Percentiles rank a stretch among this genome's conserved stretches.
Conservation (phyloP, 768 basidiomycete genomes). For the Phaffia tasmanica region DNA sequence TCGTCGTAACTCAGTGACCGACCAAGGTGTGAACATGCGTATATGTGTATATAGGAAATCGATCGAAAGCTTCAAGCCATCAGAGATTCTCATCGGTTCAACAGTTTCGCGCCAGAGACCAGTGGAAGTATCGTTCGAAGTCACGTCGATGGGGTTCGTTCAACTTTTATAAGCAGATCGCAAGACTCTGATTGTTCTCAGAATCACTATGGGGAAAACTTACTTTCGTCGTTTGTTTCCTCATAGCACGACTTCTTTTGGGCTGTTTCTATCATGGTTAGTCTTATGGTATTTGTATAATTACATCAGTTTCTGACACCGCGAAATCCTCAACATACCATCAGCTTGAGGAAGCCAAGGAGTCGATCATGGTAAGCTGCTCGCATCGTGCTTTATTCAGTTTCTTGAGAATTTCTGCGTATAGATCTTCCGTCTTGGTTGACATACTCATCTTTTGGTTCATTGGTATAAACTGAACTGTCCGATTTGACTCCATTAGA, state of each 20-base stretch:
- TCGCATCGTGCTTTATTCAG: background rate
- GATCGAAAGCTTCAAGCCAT: slow-evolving; percentile 56
- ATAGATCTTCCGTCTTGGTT: too few species aligned
- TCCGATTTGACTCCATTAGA: background rate
- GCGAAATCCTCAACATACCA: slow-evolving; percentile 48
- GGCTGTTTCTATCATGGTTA: slow-evolving; percentile 46
- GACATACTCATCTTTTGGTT: too few species aligned
- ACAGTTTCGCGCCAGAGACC: slow-evolving; percentile 68
- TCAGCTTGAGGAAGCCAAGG: slow-evolving; percentile 53
- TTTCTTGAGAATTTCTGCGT: too few species aligned
- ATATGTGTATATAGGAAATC: slow-evolving; percentile 33
- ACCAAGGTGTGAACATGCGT: slow-evolving; percentile 35
- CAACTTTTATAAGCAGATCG: background rate
- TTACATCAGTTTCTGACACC: background rate
- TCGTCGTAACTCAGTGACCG: background rate
- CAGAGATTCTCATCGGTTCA: slow-evolving; percentile 65
- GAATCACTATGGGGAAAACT: too few species aligned
- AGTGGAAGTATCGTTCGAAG: slow-evolving; percentile 34
- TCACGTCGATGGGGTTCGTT: slow-evolving; percentile 66
- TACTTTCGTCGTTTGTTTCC: background rate
- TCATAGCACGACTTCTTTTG: slow-evolving; percentile 78
- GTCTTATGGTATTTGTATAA: background rate
- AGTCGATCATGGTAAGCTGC: slow-evolving; percentile 55
- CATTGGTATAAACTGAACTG: too few species aligned
- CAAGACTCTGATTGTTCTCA: background rate